These are phyloP conservation scores for Termitomyces sp. DNA, from an alignment of 768 basidiomycete species.

Conservation along the genomic window DNA sequence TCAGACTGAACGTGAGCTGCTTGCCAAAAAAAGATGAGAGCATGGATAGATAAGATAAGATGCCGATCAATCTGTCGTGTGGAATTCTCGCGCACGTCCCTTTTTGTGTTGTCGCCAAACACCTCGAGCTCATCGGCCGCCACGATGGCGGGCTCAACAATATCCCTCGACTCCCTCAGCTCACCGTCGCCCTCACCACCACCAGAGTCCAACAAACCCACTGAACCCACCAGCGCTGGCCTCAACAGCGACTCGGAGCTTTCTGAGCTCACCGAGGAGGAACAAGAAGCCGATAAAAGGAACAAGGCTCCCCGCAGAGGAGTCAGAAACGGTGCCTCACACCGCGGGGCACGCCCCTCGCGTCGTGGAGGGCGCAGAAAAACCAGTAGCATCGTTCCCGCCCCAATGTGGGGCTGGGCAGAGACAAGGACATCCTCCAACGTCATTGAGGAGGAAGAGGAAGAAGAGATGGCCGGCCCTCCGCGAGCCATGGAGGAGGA, in stretches of 20 bases:
- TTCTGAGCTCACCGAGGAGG: conserved; percentile 80
- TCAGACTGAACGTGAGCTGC: no score
- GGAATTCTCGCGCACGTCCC: conserved; percentile 25
- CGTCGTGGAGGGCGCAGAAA: conserved; percentile 21
- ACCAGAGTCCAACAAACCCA: conserved; percentile 17
- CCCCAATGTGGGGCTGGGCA: conserved; percentile 86
- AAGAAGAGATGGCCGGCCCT: conserved; percentile 40
- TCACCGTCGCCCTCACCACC: conserved; percentile 59
- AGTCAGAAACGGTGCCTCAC: conserved; percentile 9
- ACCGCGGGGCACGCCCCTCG: conserved; percentile 14
- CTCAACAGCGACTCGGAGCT: conserved; percentile 71
- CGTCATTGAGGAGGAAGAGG: conserved; percentile 45
- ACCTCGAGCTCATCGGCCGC: conserved; percentile 17
- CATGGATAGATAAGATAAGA: conserved; percentile 28
- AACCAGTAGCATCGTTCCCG: conserved; percentile 59
- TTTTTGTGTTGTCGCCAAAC: conserved; percentile 27
- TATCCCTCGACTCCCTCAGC: conserved; percentile 59
- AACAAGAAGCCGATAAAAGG: conserved; percentile 46
- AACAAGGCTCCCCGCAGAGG: conserved; percentile 18
- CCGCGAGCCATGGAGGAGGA: conserved; percentile 61
- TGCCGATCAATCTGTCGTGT: conserved; percentile 21
- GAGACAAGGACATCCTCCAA: conserved; percentile 35
- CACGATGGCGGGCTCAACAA: conserved; percentile 51
- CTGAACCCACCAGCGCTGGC: conserved; percentile 25
- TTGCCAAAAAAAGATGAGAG: neutral